phyloP scores from a whole-genome alignment of 1,284 basidiomycete species.

The Meira miltonrushii region DNA sequence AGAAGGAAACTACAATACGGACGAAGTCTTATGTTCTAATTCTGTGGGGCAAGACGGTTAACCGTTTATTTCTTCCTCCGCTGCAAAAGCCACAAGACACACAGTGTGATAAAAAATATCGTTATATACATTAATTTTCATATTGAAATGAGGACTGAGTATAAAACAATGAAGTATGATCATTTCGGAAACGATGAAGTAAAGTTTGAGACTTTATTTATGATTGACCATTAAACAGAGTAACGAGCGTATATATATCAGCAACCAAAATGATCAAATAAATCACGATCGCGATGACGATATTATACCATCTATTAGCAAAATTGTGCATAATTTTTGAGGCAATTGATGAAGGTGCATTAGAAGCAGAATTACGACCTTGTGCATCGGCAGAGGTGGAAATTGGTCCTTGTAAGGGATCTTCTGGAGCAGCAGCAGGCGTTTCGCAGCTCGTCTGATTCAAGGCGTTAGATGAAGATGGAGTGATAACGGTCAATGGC shows the following conservation, averaged over 20 bases:
- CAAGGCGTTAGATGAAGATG: not conserved
- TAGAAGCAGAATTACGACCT: not conserved
- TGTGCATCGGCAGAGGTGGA: not conserved
- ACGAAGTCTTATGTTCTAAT: too few species aligned
- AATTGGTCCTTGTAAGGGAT: not conserved
- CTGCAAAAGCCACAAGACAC: too few species aligned
- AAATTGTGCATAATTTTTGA: conserved; percentile 14
- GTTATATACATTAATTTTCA: too few species aligned
- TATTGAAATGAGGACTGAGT: too few species aligned
- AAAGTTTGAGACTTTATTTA: too few species aligned
- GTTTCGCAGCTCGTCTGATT: not conserved
- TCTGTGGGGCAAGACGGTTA: too few species aligned
- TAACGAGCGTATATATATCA: conserved; percentile 29
- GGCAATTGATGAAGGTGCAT: not conserved
- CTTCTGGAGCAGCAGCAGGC: not conserved
- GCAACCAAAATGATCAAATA: conserved; percentile 28
- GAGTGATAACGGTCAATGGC: not conserved
- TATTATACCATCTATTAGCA: conserved; percentile 22
- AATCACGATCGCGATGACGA: conserved; percentile 20
- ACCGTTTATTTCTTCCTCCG: too few species aligned
- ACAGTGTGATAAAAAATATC: too few species aligned
- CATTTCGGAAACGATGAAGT: too few species aligned
- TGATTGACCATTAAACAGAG: conserved; percentile 10
- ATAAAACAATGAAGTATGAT: too few species aligned
- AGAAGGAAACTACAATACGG: too few species aligned